Evolutionary conservation across 2,329 filamentous ascomycete genomes (phyloP).

Genomic region (Botryotinia narcissicola): DNA sequence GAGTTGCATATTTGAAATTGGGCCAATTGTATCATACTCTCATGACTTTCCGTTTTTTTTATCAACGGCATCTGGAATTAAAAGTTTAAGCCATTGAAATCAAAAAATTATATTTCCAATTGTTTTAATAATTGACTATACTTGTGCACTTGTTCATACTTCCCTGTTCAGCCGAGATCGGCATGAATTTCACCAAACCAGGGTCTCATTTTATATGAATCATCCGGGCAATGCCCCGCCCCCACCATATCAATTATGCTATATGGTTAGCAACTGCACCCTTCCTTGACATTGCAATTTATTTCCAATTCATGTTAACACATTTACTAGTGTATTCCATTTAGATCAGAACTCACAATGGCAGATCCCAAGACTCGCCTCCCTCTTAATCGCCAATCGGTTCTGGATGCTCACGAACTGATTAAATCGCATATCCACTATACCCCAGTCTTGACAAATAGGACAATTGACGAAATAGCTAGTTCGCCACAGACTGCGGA

Average conservation of each 20-base stretch:
- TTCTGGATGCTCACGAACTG: constrained; percentile 67
- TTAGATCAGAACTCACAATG: constrained; percentile 41
- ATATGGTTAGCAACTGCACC: background rate
- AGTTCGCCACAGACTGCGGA: constrained; percentile 62
- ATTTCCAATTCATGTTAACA: background rate
- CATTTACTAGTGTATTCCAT: background rate
- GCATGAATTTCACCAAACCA: background rate
- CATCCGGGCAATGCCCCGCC: constrained; percentile 8
- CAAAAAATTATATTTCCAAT: constrained; percentile 9
- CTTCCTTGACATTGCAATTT: background rate
- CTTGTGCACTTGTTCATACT: background rate
- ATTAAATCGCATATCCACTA: constrained; percentile 75
- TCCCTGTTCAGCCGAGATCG: constrained; percentile 6
- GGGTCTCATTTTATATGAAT: constrained; percentile 6
- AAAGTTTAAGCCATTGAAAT: constrained; percentile 34
- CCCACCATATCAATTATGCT: background rate
- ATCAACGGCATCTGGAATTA: constrained; percentile 37
- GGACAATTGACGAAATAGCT: constrained; percentile 70
- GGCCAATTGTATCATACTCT: constrained; percentile 41
- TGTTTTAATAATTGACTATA: background rate
- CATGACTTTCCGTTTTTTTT: constrained; percentile 26
- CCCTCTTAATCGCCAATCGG: constrained; percentile 69
- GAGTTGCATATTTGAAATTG: constrained; percentile 31
- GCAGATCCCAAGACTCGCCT: constrained; percentile 53
- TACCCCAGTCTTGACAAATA: constrained; percentile 80